Base-by-base conservation (phyloP, 78 protist genomes). In the Emiliania huxleyi region DNA sequence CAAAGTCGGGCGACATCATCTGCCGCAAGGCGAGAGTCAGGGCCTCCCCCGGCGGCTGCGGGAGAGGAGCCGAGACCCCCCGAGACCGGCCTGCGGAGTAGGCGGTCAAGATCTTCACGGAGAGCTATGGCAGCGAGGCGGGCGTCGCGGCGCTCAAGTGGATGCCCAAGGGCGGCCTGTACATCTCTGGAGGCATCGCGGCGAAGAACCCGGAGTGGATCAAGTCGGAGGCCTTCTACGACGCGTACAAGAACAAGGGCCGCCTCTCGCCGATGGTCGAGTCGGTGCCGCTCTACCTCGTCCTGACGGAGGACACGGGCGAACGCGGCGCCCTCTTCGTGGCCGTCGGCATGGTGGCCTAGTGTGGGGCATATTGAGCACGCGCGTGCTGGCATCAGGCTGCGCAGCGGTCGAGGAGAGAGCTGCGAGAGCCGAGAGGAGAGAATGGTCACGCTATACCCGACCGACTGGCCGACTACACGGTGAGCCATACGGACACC, bases 141-240 rank as follows among this genome's bases (percentile, higher is more conserved):
- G 87, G 52, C 35, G 52, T 43, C 38, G 95, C 89, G 1, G 91
- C 91, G 37, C 91, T 93, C 85, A 93, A 93, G 48, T 93, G 88
- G 90, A 69, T 93, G 43, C 95, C 95, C 21, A 40, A 77, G 37
- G 95, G 95, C 43, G 95, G 95, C 15, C 73, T 93, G 29, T 93
- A 93, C 93, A 56, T 93, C n/a, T 44, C 95, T 2, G 95, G 95
- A 0, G 95, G 95, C 49, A 88, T 93, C 49, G 93, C 90, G 4
- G 90, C 88, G 21, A 90, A 93, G 89, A 93, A 93, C 52, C n/a
- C 91, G 43, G 4, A 35, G 29, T 90, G 90, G 81, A 56, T 90
- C 52, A 19, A 29, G 83, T 37, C 44, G 44, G 25, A 93, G 38
- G 5, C 2, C n/a, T 93, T 93, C 45, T 0, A 26, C 89, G 11